These are phyloP conservation scores for Fagopyrum esculentum DNA, from an alignment of 148 eudicot species.

Conservation along the genomic window DNA sequence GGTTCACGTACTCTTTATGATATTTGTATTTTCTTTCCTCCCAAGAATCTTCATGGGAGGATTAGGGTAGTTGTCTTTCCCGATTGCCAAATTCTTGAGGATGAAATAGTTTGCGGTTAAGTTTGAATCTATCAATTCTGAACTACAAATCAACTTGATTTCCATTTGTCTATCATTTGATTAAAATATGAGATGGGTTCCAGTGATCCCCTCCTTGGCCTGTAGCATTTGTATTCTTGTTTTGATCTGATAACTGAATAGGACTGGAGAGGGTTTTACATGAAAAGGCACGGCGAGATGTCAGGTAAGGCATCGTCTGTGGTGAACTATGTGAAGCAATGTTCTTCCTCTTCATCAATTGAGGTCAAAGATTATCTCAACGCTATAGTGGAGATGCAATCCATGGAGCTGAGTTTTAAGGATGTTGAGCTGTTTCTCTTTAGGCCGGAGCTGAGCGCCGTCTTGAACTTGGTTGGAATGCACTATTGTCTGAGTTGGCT, in stretches of 20 bases:
- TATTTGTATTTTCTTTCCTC: background rate
- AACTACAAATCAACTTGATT: background rate
- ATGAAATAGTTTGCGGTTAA: background rate
- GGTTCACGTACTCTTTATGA: too few species aligned
- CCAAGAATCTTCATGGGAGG: background rate
- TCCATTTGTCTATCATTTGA: background rate
- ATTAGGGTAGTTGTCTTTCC: background rate
- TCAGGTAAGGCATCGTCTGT: slow-evolving; percentile 36
- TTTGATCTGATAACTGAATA: background rate
- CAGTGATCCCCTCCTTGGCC: background rate
- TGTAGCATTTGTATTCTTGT: background rate
- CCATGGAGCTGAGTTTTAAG: slow-evolving; percentile 50
- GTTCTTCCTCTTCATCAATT: slow-evolving; percentile 44
- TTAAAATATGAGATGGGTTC: background rate
- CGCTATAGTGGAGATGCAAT: slow-evolving; percentile 47
- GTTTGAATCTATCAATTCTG: background rate
- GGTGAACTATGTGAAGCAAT: slow-evolving; percentile 40
- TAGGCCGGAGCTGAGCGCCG: slow-evolving; percentile 44
- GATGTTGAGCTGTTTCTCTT: slow-evolving; percentile 68
- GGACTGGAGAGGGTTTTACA: slow-evolving; percentile 19
- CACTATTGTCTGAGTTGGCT: slow-evolving; percentile 77
- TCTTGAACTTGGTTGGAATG: slow-evolving; percentile 71
- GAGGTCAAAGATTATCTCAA: slow-evolving; percentile 65
- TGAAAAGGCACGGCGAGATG: slow-evolving; percentile 52
- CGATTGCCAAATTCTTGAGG: background rate